Percentiles rank a stretch among this genome's conserved stretches.
Conservation (phyloP, 2,329 filamentous ascomycete genomes). For the Colletotrichum sojae region DNA sequence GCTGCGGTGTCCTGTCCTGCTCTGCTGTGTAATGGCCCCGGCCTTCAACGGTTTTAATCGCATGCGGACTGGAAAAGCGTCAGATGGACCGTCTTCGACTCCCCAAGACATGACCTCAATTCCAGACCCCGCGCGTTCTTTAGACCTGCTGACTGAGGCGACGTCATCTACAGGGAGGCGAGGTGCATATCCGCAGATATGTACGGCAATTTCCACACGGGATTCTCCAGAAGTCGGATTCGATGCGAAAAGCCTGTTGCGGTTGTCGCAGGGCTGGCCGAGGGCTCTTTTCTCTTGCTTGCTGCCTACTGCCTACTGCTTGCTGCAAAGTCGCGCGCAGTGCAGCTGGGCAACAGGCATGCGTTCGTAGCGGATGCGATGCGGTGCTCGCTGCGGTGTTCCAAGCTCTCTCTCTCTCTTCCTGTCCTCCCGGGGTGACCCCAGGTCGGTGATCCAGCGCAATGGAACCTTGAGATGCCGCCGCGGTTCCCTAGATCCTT, state of each 20-base stretch:
- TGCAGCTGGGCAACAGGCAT: not conserved
- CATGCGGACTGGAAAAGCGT: constrained; percentile 18
- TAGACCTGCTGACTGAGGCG: not conserved
- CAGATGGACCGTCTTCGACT: constrained; percentile 22
- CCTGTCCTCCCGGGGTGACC: not conserved
- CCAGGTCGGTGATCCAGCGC: not conserved
- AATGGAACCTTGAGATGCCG: constrained; percentile 4
- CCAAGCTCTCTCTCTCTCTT: not conserved
- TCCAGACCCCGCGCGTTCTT: not conserved
- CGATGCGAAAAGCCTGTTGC: not conserved
- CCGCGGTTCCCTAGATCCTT: constrained; percentile 9
- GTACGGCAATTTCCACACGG: not conserved
- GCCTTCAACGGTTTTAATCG: constrained; percentile 24
- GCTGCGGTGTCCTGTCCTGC: no score
- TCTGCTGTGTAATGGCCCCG: not conserved
- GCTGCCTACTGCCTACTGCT: not conserved
- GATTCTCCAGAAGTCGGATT: not conserved
- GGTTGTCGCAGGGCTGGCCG: not conserved
- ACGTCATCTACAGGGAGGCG: constrained; percentile 8
- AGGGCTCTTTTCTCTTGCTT: not conserved
- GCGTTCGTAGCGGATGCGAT: not conserved
- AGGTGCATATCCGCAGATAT: not conserved
- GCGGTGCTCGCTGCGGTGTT: not conserved
- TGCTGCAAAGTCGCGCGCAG: not conserved
- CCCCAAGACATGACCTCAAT: not conserved